Base-by-base conservation (phyloP, 1,284 basidiomycete species). In the Apiotrichum domesticum region DNA sequence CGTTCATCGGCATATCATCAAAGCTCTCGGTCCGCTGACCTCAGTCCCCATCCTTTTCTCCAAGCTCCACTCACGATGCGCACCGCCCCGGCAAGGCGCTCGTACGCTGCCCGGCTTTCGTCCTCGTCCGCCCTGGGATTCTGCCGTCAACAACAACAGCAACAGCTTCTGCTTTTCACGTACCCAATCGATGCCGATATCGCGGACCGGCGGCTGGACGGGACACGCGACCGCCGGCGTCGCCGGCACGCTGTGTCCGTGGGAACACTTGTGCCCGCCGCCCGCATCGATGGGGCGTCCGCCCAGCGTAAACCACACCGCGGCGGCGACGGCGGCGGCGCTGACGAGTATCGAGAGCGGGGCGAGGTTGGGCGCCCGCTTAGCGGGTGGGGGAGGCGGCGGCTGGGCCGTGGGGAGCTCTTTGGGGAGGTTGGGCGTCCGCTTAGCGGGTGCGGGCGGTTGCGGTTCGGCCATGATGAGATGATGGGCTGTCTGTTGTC, bases 1-100 rank as follows among this genome's bases (percentile, higher is more conserved):
- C 48, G 49, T 63, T 54, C 51, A 58, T 48, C 1, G 59, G 56
- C 62, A 63, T 63, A 15, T 61, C 62, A 50, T 63, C 62, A 39
- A 56, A 59, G 2, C 37, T 56, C 42, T 56, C 58, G 0, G 58
- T 59, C 8, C 46, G 53, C 58, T 59, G n/a, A 1, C 6, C 46
- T 50, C 29, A 51, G 46, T 6, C 40, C 7, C 6, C 13, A 39
- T 4, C 35, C 10, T 9, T 4, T 35, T 4, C 9, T 2, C 10
- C 6, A 0, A 9, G 2, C 6, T 3, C 29, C 2, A 50, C 51
- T 32, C n/a, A 62, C 60, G 29, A 62, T 59, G 6, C 35, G 48
- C 35, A 62, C 52, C 2, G 57, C 60, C 1, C 55, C 60, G 1
- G 46, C 47, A 0, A 62, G 49, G 4, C 60, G 54, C 41, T 53